These are phyloP conservation scores for Gonapodya prolifera DNA, from an alignment of 192 early-diverging fungal species.

Conservation along the genomic window DNA sequence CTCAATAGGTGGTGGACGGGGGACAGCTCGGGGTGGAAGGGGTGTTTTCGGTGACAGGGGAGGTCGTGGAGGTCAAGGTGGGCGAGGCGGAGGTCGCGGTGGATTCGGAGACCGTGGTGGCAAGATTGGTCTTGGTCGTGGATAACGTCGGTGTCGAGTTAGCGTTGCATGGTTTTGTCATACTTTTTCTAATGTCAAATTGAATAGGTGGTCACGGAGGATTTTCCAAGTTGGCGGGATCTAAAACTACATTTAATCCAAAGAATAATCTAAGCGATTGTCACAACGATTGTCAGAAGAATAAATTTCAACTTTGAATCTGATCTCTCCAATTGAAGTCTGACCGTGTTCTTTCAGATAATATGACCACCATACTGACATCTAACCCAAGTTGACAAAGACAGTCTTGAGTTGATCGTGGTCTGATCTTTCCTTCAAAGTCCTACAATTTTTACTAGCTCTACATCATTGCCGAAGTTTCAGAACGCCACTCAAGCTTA, in stretches of 20 bases:
- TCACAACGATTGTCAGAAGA: too few species aligned
- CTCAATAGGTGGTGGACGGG: slow-evolving; percentile 22
- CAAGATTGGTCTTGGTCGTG: slow-evolving; percentile 14
- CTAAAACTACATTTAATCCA: background rate
- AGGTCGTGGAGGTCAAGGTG: slow-evolving; percentile 20
- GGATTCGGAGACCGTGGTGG: slow-evolving; percentile 33
- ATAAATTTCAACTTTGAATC: too few species aligned
- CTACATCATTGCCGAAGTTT: too few species aligned
- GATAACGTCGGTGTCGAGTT: slow-evolving; percentile 6
- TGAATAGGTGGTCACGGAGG: background rate
- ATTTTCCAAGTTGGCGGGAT: background rate
- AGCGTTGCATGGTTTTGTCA: background rate
- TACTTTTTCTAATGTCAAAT: background rate
- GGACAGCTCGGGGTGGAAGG: slow-evolving; percentile 19
- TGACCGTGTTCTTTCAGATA: too few species aligned
- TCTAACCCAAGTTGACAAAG: too few species aligned
- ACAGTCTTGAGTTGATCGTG: too few species aligned
- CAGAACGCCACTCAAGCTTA: too few species aligned
- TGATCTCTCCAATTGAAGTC: too few species aligned
- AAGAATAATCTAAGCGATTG: too few species aligned
- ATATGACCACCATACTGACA: too few species aligned
- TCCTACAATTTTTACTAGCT: too few species aligned
- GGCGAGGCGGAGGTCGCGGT: slow-evolving; percentile 34
- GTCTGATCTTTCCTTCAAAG: too few species aligned
- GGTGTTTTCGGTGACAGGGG: background rate